Conservation (phyloP, 805 yeast species). For the Suhomyces xylopsoci region DNA sequence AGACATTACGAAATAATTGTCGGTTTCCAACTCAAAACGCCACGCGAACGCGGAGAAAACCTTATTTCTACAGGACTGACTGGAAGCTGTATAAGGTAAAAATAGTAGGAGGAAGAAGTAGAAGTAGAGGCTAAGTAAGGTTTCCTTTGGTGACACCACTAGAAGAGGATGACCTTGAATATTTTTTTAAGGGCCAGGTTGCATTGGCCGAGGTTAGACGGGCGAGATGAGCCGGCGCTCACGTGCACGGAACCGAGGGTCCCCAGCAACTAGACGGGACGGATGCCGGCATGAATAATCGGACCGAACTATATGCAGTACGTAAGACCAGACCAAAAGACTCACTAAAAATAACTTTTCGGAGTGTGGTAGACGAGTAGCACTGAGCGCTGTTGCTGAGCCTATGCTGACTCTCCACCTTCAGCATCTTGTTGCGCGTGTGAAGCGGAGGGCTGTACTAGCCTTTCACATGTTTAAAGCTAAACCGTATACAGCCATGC, state of each 20-base stretch:
- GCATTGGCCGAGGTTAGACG: background rate
- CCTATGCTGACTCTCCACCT: background rate
- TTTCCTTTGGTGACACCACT: too few species aligned
- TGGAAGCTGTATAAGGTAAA: too few species aligned
- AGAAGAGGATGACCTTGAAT: too few species aligned
- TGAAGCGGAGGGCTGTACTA: background rate
- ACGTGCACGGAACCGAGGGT: background rate
- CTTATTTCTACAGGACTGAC: too few species aligned
- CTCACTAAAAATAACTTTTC: background rate
- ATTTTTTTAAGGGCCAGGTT: background rate
- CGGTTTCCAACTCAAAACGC: background rate
- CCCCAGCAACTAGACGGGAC: background rate
- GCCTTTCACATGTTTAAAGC: background rate
- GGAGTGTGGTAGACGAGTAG: background rate
- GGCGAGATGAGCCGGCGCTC: background rate
- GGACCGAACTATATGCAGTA: background rate
- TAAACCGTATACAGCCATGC: background rate
- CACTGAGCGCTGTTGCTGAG: background rate
- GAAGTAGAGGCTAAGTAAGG: too few species aligned
- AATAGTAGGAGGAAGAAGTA: too few species aligned
- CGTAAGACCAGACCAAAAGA: background rate
- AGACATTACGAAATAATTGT: background rate
- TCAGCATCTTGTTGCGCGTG: background rate
- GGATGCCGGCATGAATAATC: background rate
- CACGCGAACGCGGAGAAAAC: background rate